Evolutionary conservation across 495 filamentous ascomycete species (phyloP).

Genomic region (Aspergillus olivimuriae): DNA sequence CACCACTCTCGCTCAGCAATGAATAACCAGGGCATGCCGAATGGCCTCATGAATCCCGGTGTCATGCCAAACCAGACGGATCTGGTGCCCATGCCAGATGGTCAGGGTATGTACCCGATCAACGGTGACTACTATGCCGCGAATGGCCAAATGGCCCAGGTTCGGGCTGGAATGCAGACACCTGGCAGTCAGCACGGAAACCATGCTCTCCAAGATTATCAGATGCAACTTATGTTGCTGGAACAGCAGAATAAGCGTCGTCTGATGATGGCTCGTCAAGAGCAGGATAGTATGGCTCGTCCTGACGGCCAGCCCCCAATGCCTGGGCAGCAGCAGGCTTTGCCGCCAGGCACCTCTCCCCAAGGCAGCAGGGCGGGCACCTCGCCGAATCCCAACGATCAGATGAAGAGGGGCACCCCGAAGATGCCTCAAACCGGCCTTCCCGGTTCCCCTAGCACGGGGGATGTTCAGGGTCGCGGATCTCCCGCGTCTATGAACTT

Average conservation of each 20-base stretch:
- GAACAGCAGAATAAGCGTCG: conserved; percentile 99
- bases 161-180: conserved; percentile 45
- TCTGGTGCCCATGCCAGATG: conserved; percentile 71
- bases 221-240: conserved; percentile 98
- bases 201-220: conserved; percentile 95
- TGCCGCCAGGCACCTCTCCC: conserved; percentile 69
- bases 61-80: conserved; percentile 66
- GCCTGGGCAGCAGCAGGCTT: conserved; percentile 47
- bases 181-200: conserved; percentile 61
- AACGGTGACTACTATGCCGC: conserved; percentile 60
- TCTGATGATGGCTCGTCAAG: conserved; percentile 92
- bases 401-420: conserved; percentile 85
- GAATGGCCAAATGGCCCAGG: conserved; percentile 52
- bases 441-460: conserved; percentile 78
- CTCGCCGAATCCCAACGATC: conserved; percentile 83
- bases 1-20: conserved; percentile 60
- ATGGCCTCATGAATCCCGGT: conserved; percentile 52
- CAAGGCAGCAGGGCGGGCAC: conserved; percentile 72
- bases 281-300: conserved; percentile 74
- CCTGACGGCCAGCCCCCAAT: conserved; percentile 53
- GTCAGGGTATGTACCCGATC: conserved; percentile 46
- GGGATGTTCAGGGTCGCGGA: conserved; percentile 65
- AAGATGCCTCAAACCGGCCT: conserved; percentile 70
- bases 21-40: conserved; percentile 67
- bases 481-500: conserved; percentile 82